Conservation (phyloP, 371 early-diverging fungal genomes). For the Circinella minor region DNA sequence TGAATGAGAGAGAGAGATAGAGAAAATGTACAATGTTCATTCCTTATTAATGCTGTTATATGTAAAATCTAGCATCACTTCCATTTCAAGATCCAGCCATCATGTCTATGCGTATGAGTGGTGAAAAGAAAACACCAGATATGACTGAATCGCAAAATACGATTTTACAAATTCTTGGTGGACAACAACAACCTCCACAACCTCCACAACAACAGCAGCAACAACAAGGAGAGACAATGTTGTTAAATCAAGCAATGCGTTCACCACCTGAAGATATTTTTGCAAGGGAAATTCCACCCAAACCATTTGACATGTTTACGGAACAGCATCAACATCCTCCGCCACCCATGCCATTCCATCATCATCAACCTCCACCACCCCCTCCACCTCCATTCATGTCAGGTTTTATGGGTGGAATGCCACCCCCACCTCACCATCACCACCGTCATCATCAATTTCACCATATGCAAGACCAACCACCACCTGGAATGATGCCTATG, state of each 20-base stretch:
- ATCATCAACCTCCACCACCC: slow-evolving; percentile 29
- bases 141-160: slow-evolving; percentile 33
- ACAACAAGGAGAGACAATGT: not conserved
- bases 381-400: slow-evolving; percentile 36
- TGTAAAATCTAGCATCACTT: slow-evolving; percentile 17
- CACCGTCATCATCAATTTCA: slow-evolving; percentile 13
- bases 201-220: not conserved
- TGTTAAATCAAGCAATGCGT: slow-evolving; percentile 14
- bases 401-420: slow-evolving; percentile 25
- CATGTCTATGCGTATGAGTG: slow-evolving; percentile 62
- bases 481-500: slow-evolving; percentile 27
- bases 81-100: slow-evolving; percentile 75
- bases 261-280: slow-evolving; percentile 19
- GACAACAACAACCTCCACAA: slow-evolving; percentile 23
- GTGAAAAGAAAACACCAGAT: slow-evolving; percentile 12
- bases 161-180: slow-evolving; percentile 43
- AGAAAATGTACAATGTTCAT: not conserved
- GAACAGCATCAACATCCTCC: slow-evolving; percentile 28
- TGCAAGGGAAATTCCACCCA: slow-evolving; percentile 19
- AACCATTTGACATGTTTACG: slow-evolving; percentile 9
- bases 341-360: slow-evolving; percentile 18
- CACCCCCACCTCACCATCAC: slow-evolving; percentile 27
- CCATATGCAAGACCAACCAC: slow-evolving; percentile 11
- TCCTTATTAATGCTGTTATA: not conserved
- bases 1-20: too few relatives aligned